A percentile compares a stretch with the other conserved stretches of the same genome.
phyloP scores from a whole-genome alignment of 352 stramenopile species.

The Aphanomyces astaci region DNA sequence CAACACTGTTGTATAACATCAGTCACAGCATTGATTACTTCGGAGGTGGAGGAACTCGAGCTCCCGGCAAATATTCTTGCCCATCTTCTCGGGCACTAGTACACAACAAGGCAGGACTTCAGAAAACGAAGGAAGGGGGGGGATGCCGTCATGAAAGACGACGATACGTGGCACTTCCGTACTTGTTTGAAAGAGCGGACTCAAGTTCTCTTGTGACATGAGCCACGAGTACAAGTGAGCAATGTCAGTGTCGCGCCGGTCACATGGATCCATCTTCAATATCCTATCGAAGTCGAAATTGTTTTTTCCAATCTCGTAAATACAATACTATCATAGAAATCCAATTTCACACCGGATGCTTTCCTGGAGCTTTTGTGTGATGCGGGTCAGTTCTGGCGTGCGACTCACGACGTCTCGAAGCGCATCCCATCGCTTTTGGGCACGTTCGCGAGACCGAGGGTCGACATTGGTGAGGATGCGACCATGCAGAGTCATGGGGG shows the following conservation, averaged over 20 bases:
- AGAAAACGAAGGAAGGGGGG: no score
- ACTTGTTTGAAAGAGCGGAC: slow-evolving; percentile 72
- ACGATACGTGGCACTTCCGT: no score
- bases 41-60: slow-evolving; percentile 77
- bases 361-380: slow-evolving; percentile 23
- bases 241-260: slow-evolving; percentile 19
- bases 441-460: slow-evolving; percentile 11
- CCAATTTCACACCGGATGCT: slow-evolving; percentile 14
- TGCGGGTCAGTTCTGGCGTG: slow-evolving; percentile 21
- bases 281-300: slow-evolving; percentile 3
- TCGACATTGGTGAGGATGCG: slow-evolving; percentile 20
- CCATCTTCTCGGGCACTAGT: slow-evolving; percentile 62
- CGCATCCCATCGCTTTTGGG: slow-evolving; percentile 21
- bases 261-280: slow-evolving; percentile 21
- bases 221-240: slow-evolving; percentile 59
- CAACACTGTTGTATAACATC: no score
- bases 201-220: slow-evolving; percentile 83
- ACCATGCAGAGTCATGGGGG: slow-evolving; percentile 10
- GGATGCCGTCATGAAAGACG: no score
- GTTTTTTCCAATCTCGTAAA: no score
- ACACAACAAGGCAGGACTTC: background rate
- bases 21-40: slow-evolving; percentile 3
- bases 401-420: slow-evolving; percentile 21
- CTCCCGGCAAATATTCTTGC: slow-evolving; percentile 79
- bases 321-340: no score